Base-by-base conservation (phyloP, 805 yeast species). In the Cyberlindnera suaveolens region DNA sequence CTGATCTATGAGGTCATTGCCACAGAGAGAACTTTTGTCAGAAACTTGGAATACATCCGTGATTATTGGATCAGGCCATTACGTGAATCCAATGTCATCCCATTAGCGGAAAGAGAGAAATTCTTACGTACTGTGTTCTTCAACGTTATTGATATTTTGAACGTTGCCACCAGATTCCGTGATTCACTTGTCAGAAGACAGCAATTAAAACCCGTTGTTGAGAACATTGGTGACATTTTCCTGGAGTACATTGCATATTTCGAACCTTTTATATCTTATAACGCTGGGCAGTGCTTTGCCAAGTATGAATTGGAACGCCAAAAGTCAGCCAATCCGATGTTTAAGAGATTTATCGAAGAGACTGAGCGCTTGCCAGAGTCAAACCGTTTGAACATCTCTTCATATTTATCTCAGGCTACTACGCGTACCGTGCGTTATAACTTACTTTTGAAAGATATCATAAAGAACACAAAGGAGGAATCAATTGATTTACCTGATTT, bases 341-440 rank as follows among this genome's bases (percentile, higher is more conserved):
- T 93, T 68, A 90, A 95, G n/a, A 71, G 93, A 57, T 93, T 93
- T 62, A 86, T 91, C 44, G 96, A 87, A 57, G 96, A 88, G 44
- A 85, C 90, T 5, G 95, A 86, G 54, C 78, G 87, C 56, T 70
- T 84, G 50, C 87, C 87, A 4, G 96, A 86, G 67, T 78, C 88
- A 31, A 76, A 96, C 56, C 86, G 89, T 65, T 78, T 91, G 46
- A 97, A 95, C 64, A 80, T 93, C 42, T 85, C 91, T 20, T 93
- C 98, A 0, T 93, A 89, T 57, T 72, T 93, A 50, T 87, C 96
- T 6, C 95, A 91, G 58, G 97, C 98, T 40, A 90, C 96, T 2
- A 89, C 96, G 14, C 77, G 99, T 61, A 89, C 96, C 29, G 98
- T 97, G 9, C 73, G 98, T 52, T 93, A 93, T 65, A 96, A 95